Evolutionary conservation across 169 alveolate genomes (phyloP).

Genomic region (Eimeria zaria): DNA sequence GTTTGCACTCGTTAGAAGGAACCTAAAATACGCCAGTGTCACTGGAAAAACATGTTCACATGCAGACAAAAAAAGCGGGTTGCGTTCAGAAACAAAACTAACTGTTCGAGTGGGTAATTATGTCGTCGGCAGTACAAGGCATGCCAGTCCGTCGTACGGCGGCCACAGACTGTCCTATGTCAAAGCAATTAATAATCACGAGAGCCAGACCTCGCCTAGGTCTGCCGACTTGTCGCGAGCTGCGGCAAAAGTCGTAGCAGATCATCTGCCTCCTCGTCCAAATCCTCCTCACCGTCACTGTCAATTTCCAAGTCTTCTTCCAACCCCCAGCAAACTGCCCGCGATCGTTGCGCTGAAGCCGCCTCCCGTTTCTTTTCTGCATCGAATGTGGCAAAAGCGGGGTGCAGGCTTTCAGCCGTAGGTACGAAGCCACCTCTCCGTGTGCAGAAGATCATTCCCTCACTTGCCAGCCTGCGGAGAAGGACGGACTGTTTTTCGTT

Average conservation of each 20-base stretch:
- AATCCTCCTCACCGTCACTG: conserved; percentile 64
- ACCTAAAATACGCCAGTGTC: not conserved
- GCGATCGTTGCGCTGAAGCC: conserved; percentile 21
- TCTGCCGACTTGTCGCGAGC: not conserved
- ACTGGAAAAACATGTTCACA: not conserved
- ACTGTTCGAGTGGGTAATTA: not conserved
- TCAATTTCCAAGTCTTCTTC: conserved; percentile 25
- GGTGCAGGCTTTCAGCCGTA: conserved; percentile 32
- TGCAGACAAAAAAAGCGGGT: not conserved
- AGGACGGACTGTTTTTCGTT: not conserved
- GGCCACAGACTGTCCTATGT: not conserved
- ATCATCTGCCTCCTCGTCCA: conserved; percentile 76
- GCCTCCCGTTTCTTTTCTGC: not conserved
- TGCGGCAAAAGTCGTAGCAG: conserved; percentile 9
- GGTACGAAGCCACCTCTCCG: conserved; percentile 2
- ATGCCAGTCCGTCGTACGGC: not conserved
- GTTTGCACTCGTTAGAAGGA: not conserved
- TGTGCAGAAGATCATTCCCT: conserved; percentile 50
- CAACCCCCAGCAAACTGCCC: conserved; percentile 27
- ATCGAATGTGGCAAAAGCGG: conserved; percentile 38
- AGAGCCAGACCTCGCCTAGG: not conserved
- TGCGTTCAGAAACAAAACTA: not conserved
- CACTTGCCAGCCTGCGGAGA: conserved; percentile 24
- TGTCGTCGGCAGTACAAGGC: not conserved
- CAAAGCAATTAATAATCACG: not conserved